Base-by-base conservation (phyloP, 2,329 filamentous ascomycete genomes). In the Ophiosphaerella korrae region DNA sequence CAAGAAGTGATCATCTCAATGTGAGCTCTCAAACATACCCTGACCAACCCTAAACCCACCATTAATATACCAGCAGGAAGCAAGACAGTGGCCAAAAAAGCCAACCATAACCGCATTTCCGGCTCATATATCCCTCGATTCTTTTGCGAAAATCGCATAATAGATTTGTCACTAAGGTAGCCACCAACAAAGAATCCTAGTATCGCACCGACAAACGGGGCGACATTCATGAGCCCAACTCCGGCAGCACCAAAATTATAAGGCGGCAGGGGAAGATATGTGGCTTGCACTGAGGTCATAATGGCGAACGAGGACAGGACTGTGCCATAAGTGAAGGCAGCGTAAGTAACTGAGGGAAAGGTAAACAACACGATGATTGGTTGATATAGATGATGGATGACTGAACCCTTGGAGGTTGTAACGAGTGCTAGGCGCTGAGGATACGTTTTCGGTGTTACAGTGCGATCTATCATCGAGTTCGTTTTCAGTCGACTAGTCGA, bases 51-150 rank as follows among this genome's bases (percentile, higher is more conserved):
- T 38, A 71, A 61, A 14, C 75, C 77, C 52, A 75, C 79, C 67
- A 76, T 60, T 51, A 79, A 67, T 45, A 77, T 43, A 37, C 72
- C 64, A 45, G 55, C 52, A 44, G 71, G 66, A 53, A 74, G 39
- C 58, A 72, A 46, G 45, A 65, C 42, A 39, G 72, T 52, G 37
- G 74, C 60, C 34, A 64, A 60, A 41, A 75, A 57, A 46, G 71
- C 65, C 26, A 75, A 50, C 71, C 72, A 77, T 5, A 80, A 68
- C 5, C 77, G 68, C 66, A 75, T 76, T 50, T 80, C 77, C 0
- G 77, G 78, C 40, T 80, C 77, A 45, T 73, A 76, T 5, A 77
- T 67, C 1, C 77, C 77, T 1, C 61, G 58, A 40, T 76, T 76
- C 7, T 72, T 58, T 23, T 63, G 66, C 0, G 76, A 64, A 2